Evolutionary conservation across 306 rosid genomes (phyloP).

Genomic region (Comarum palustre): DNA sequence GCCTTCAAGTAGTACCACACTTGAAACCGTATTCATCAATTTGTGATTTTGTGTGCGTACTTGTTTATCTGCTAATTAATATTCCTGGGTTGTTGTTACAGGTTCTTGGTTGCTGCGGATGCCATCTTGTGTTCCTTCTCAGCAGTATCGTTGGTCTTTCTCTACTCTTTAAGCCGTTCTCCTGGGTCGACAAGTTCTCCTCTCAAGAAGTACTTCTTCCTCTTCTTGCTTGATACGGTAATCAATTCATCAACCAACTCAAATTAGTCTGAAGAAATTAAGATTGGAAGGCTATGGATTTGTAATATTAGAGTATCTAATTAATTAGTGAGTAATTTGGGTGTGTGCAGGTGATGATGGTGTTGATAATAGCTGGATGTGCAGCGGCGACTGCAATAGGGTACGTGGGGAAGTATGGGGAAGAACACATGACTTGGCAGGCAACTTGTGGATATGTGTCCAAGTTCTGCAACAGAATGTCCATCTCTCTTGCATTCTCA

Average conservation of each 20-base stretch:
- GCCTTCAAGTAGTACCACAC: constrained; percentile 34
- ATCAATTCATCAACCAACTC: background rate
- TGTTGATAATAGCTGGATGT: constrained; percentile 58
- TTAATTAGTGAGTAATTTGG: no score
- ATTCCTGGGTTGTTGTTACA: constrained; percentile 7
- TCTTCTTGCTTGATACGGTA: constrained; percentile 53
- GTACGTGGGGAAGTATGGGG: constrained; percentile 59
- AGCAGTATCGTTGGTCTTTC: constrained; percentile 31
- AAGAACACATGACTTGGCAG: constrained; percentile 47
- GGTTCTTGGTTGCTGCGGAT: constrained; percentile 62
- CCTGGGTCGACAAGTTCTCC: constrained; percentile 9
- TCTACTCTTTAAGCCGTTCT: constrained; percentile 21
- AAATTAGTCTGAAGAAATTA: background rate
- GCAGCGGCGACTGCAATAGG: constrained; percentile 67
- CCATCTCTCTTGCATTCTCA: constrained; percentile 41
- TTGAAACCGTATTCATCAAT: background rate
- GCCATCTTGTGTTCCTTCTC: constrained; percentile 43
- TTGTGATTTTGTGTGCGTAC: background rate
- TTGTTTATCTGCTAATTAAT: background rate
- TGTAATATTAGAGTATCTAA: background rate
- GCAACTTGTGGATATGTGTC: constrained; percentile 45
- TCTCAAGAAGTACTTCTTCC: constrained; percentile 26
- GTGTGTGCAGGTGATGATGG: constrained; percentile 41
- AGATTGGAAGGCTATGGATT: background rate
- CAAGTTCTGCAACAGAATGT: constrained; percentile 51